Conservation (phyloP, 768 basidiomycete genomes). For the Nidula microcarpa region DNA sequence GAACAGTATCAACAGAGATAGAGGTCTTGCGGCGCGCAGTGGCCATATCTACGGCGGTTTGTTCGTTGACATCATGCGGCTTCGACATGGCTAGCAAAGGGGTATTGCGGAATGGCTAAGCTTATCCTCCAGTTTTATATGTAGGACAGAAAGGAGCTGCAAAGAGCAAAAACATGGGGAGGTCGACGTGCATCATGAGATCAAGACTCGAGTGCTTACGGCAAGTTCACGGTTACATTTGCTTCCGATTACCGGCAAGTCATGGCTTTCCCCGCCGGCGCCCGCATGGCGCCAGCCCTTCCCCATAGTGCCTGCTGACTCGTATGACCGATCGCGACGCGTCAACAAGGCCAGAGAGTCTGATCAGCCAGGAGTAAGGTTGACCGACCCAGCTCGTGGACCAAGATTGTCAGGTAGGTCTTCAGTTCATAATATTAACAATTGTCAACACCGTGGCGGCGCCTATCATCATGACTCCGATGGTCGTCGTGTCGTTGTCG, state of each 20-base stretch:
- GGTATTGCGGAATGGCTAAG: not conserved
- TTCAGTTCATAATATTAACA: no score
- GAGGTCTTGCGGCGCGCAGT: conserved; percentile 41
- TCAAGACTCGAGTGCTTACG: not conserved
- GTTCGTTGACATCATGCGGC: conserved; percentile 34
- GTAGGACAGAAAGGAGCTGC: not conserved
- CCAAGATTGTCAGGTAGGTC: no score
- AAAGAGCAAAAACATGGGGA: not conserved
- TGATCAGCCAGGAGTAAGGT: no score
- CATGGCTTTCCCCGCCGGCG: no score
- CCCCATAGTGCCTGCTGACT: no score
- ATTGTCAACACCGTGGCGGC: no score
- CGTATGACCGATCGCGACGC: no score
- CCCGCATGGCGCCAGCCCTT: no score
- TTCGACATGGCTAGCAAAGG: conserved; percentile 2
- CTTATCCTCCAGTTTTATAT: not conserved
- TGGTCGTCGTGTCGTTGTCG: no score
- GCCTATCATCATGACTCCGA: no score
- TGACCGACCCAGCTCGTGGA: no score
- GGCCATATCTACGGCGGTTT: conserved; percentile 50
- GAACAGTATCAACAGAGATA: conserved; percentile 37
- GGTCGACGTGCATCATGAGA: not conserved
- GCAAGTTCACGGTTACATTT: not conserved
- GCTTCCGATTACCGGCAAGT: not conserved
- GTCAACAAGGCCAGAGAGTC: no score